Evolutionary conservation across 2,329 filamentous ascomycete species (phyloP), one percentile per base, ranked within the genome.

Genomic region (Sclerotiophoma versabilis): DNA sequence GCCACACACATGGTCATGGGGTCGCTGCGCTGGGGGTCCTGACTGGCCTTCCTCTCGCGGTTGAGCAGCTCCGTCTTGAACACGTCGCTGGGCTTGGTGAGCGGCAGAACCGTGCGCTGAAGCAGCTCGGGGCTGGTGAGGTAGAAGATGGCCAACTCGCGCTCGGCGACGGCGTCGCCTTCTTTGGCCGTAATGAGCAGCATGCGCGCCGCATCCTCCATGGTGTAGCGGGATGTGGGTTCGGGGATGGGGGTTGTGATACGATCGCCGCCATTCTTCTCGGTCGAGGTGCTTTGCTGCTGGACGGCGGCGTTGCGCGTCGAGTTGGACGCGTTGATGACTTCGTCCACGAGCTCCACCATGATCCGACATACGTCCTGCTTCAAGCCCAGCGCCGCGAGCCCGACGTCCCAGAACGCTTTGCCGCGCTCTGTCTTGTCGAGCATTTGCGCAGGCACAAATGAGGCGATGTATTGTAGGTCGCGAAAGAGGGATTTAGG

Each of bases 181-280:
- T 99, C 95, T 72, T 93, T 95, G 14, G 95, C 95, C 1, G 93
- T 93, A 70, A 97, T 95, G 58, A 91, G 89, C 82, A 91, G 92
- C 87, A 98, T 95, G 63, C 84, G 86, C 2, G 90, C 93, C 0
- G 92, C 93, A 71, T 97, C 92, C 36, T 86, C 82, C 70, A 95
- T 85, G 51, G 84, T 86, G 75, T 91, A 88, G 39, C 87, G 84
- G 50, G 87, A 83, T 3, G 85, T 78, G 0, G 82, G 77, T 15
- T 62, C 62, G 7, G 65, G 62, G 15, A 43, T 33, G 2, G 56
- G 41, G 3, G 61, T 34, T 5, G 56, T 42, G 17, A 49, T 22
- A 15, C 49, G 43, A 52, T 25, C 57, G 52, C 38, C 61, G 49
- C 36, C 52, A 57, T 20, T 10, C 33, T 66, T 59, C 12, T 56